Base-by-base conservation (phyloP, 2,329 filamentous ascomycete genomes). In the Clarireedia paspali region DNA sequence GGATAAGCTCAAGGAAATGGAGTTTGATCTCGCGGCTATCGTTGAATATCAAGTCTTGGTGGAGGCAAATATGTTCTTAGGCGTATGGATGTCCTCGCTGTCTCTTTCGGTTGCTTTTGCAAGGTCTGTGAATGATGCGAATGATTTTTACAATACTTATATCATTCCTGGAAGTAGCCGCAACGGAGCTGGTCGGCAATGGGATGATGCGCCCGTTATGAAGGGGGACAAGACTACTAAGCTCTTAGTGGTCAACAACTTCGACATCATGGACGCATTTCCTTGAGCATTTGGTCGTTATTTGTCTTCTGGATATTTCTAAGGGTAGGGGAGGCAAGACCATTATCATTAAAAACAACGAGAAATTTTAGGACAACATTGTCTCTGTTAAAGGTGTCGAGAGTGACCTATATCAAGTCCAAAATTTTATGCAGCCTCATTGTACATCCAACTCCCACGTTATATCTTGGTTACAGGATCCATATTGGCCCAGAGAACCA, bases 251-350 rank as follows among this genome's bases (percentile, higher is more conserved):
- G 51, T 64, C 12, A 61, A 60, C 50, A 61, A 57, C 4, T 53
- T 57, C 17, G 60, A 62, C 57, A 54, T 64, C 34, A 64, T 64
- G 61, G 53, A 60, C 48, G 47, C 44, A 9, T 65, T 62, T 50
- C 63, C 62, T 23, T 64, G 38, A 55, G 5, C 10, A 30, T 26
- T 40, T 5, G 15, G 53, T 7, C 15, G 47, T 17, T 3, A 38
- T 17, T 17, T 5, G 24, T 27, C 5, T 24, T 7, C 14, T 55
- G 36, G 27, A 14, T 12, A 17, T n/a, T 9, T 9, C 7, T 17
- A 38, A 9, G 7, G 36, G 7, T 2, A 38, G 36, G 12, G 17
- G 5, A 40, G 5, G 10, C 20, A 20, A 20, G 20, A 20, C 20
- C 20, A 20, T 20, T 20, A 20, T 20, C 2, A 20, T 20, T 20